A percentile compares a stretch with the other conserved stretches of the same genome.
Evolutionary conservation across 2,329 filamentous ascomycete species (phyloP).

Genomic region (Boeremia exigua): DNA sequence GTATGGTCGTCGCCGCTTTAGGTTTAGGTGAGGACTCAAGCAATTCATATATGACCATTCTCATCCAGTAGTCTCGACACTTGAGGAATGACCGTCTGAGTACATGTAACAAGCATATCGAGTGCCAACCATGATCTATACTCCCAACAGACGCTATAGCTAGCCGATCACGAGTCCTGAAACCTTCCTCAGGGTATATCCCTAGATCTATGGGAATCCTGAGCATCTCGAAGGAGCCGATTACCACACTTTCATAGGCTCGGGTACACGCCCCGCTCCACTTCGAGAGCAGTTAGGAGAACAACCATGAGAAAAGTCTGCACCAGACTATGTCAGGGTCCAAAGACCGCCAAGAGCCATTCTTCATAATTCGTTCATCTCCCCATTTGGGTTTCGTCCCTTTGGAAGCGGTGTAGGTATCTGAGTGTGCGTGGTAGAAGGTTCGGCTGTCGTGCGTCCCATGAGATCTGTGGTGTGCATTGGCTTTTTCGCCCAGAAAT

Average conservation of each 20-base stretch:
- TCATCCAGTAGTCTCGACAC: too few relatives aligned
- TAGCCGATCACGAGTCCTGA: background rate
- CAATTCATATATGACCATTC: too few relatives aligned
- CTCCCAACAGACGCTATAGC: background rate
- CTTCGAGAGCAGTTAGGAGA: too few relatives aligned
- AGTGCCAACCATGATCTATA: background rate
- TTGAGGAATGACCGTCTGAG: background rate
- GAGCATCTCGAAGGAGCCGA: too few relatives aligned
- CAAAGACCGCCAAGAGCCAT: too few relatives aligned
- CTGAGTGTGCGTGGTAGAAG: background rate
- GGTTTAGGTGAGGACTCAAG: too few relatives aligned
- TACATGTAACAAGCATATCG: background rate
- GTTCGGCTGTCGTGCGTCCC: background rate
- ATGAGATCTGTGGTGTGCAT: slow-evolving; percentile 16
- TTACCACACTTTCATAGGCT: too few relatives aligned
- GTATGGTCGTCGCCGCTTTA: too few relatives aligned
- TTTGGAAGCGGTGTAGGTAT: background rate
- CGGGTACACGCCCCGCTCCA: too few relatives aligned
- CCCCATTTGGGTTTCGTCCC: background rate
- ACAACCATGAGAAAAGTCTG: too few relatives aligned
- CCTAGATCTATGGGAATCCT: background rate
- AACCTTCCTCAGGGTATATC: background rate
- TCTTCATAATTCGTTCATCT: slow-evolving; percentile 4
- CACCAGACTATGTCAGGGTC: too few relatives aligned
- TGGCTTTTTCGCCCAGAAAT: slow-evolving; percentile 11